Conservation (phyloP, 164 flowering plant genomes). For the Nelumbo lutea region DNA sequence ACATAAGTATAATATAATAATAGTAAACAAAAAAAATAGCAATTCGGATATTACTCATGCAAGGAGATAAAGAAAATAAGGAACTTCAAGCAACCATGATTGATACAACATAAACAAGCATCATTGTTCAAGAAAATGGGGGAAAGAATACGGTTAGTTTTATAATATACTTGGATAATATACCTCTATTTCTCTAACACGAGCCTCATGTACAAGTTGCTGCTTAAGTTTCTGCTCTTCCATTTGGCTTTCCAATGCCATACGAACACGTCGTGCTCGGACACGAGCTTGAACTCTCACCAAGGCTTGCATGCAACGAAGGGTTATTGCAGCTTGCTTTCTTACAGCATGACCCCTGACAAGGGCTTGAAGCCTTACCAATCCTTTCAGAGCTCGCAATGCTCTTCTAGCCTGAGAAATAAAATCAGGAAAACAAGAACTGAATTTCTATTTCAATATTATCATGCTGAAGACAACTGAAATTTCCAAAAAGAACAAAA, state of each 20-base stretch:
- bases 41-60: too few species aligned
- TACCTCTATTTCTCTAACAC: conserved; percentile 88
- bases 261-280: conserved; percentile 94
- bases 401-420: conserved; percentile 88
- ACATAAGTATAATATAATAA: too few species aligned
- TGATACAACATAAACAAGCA: too few species aligned
- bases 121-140: too few species aligned
- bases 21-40: too few species aligned
- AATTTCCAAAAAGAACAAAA: background rate
- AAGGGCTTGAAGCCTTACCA: conserved; percentile 97
- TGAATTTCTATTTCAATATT: background rate
- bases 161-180: too few species aligned
- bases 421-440: background rate
- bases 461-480: conserved; percentile 1
- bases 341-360: conserved; percentile 98
- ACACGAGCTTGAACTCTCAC: conserved; percentile 99
- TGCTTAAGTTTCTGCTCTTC: conserved; percentile 62
- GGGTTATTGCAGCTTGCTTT: conserved; percentile 98
- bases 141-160: too few species aligned
- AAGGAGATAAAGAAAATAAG: too few species aligned
- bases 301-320: conserved; percentile 97
- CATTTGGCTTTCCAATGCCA: conserved; percentile 81
- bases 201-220: conserved; percentile 72
- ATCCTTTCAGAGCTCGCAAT: conserved; percentile 83
- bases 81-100: too few species aligned